These are phyloP conservation scores for Scheffersomyces quercinus DNA, from an alignment of 1,139 yeast species.

Conservation along the genomic window DNA sequence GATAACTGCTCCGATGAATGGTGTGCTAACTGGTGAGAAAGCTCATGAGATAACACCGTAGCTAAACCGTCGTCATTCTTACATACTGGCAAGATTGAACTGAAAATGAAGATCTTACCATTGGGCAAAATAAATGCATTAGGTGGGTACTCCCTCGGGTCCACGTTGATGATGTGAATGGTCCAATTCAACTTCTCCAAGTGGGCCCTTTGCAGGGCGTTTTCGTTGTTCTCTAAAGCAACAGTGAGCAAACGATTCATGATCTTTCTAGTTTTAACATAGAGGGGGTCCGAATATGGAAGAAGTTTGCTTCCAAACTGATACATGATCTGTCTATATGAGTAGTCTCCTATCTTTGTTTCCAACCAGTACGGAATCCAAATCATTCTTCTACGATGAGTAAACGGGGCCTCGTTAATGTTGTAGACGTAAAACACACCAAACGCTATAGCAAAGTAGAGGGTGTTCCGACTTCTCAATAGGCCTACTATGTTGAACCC, in stretches of 20 bases:
- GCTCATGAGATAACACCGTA: constrained; percentile 88
- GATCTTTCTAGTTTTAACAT: constrained; percentile 55
- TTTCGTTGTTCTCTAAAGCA: constrained; percentile 40
- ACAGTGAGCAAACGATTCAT: constrained; percentile 67
- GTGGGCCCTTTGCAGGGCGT: constrained; percentile 34
- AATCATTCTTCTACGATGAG: constrained; percentile 71
- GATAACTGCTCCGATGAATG: constrained; percentile 84
- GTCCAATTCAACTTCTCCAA: constrained; percentile 63
- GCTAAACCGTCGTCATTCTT: constrained; percentile 87
- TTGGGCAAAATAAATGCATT: constrained; percentile 96
- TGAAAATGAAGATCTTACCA: constrained; percentile 90
- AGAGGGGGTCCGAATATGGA: constrained; percentile 55
- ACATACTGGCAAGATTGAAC: constrained; percentile 77
- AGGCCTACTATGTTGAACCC: constrained; percentile 2
- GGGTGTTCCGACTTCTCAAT: constrained; percentile 10
- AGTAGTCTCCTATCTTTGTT: constrained; percentile 61
- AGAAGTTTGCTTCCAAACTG: constrained; percentile 49
- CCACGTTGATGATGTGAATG: constrained; percentile 72
- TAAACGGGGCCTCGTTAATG: constrained; percentile 79
- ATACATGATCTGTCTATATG: constrained; percentile 60
- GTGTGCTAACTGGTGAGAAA: constrained; percentile 90
- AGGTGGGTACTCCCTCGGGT: constrained; percentile 66
- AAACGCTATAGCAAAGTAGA: constrained; percentile 11
- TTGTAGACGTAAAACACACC: constrained; percentile 59
- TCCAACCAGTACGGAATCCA: constrained; percentile 74